Evolutionary conservation across 495 filamentous ascomycete genomes (phyloP).

Genomic region (Mytilinidion resinicola): DNA sequence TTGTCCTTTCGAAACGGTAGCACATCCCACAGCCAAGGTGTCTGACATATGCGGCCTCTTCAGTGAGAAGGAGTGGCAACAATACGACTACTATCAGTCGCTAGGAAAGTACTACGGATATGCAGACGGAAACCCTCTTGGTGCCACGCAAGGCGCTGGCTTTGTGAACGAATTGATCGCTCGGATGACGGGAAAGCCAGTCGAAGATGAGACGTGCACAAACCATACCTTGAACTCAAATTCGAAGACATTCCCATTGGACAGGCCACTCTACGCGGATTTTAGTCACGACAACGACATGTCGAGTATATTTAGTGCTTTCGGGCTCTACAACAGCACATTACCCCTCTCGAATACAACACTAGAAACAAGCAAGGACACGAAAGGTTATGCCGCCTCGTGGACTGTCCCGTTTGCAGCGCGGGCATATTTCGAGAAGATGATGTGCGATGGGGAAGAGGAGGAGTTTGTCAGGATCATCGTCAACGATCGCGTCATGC

Average conservation of each 20-base stretch:
- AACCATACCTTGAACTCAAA: constrained; percentile 65
- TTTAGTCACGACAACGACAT: constrained; percentile 87
- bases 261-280: constrained; percentile 63
- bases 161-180: constrained; percentile 80
- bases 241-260: constrained; percentile 60
- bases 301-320: constrained; percentile 61
- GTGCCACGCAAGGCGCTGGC: constrained; percentile 74
- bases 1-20: constrained; percentile 74
- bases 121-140: constrained; percentile 66
- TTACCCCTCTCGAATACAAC: constrained; percentile 43
- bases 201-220: constrained; percentile 62
- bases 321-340: constrained; percentile 66
- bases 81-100: constrained; percentile 70
- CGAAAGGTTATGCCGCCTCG: constrained; percentile 57
- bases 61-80: constrained; percentile 57
- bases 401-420: constrained; percentile 78
- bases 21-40: constrained; percentile 37
- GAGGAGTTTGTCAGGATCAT: constrained; percentile 65
- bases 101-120: constrained; percentile 77
- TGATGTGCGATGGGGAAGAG: constrained; percentile 50
- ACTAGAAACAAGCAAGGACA: constrained; percentile 39
- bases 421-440: constrained; percentile 76
- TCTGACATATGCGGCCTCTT: constrained; percentile 72
- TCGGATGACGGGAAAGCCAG: constrained; percentile 59
- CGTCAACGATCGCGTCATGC: constrained; percentile 75